These are phyloP conservation scores for Globisporangium alternatum DNA, from an alignment of 352 stramenopile genomes.

Conservation along the genomic window DNA sequence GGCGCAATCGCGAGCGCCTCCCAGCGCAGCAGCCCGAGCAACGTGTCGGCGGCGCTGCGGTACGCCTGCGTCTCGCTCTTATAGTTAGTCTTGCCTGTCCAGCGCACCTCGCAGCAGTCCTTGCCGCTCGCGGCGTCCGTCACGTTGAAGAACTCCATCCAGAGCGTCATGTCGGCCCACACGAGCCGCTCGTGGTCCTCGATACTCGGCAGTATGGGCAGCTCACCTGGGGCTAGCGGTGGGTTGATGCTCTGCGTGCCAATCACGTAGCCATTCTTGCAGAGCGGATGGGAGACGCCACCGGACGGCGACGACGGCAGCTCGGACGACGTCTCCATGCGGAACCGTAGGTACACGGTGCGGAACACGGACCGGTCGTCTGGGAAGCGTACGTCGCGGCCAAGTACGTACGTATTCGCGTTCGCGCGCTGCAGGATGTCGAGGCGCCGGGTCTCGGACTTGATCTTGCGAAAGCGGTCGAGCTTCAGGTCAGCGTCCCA, in stretches of 20 bases:
- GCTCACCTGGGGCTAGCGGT: background rate
- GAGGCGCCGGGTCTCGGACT: constrained; percentile 45
- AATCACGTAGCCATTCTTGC: constrained; percentile 37
- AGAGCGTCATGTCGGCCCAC: constrained; percentile 44
- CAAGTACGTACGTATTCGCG: constrained; percentile 37
- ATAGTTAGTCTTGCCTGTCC: constrained; percentile 50
- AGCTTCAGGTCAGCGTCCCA: constrained; percentile 39
- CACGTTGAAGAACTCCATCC: constrained; percentile 42
- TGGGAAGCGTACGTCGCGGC: constrained; percentile 37
- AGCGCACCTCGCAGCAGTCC: constrained; percentile 43
- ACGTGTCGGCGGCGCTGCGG: constrained; percentile 44
- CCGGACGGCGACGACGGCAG: constrained; percentile 17
- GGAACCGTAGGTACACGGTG: constrained; percentile 43
- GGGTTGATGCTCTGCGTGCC: constrained; percentile 44
- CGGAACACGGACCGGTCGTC: constrained; percentile 43
- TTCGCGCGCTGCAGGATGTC: constrained; percentile 43
- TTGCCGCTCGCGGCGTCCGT: constrained; percentile 27
- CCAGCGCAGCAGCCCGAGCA: constrained; percentile 47
- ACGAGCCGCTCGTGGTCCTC: constrained; percentile 23
- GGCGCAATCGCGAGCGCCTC: constrained; percentile 43
- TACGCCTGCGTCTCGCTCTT: constrained; percentile 40
- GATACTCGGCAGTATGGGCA: background rate
- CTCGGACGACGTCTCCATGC: constrained; percentile 31
- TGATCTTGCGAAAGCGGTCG: constrained; percentile 37
- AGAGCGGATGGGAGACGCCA: constrained; percentile 20